Conservation (phyloP, 805 yeast genomes). For the Wickerhamomyces pijperi region DNA sequence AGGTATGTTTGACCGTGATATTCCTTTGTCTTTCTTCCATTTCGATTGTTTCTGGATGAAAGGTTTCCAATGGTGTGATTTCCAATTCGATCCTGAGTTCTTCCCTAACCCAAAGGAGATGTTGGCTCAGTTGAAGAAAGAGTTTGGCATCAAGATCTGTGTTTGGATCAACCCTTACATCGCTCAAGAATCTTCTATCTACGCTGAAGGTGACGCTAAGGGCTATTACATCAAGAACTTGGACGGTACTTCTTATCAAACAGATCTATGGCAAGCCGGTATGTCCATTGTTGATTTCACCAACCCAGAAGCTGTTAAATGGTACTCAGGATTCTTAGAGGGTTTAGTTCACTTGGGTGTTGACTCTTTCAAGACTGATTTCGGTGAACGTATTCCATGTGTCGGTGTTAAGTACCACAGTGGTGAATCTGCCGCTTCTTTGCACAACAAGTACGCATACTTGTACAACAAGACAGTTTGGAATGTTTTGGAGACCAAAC, state of each 20-base stretch:
- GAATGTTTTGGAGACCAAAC: slow-evolving; percentile 12
- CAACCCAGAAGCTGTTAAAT: slow-evolving; percentile 13
- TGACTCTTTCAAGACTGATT: slow-evolving; percentile 15
- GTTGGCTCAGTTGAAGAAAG: slow-evolving; percentile 23
- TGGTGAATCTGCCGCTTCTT: slow-evolving; percentile 8
- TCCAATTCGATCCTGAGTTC: slow-evolving; percentile 13
- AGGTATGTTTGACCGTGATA: slow-evolving; percentile 15
- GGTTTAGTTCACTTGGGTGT: slow-evolving; percentile 13
- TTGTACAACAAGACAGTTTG: slow-evolving; percentile 14
- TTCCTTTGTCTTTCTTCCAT: slow-evolving; percentile 14
- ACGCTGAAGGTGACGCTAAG: slow-evolving; percentile 10
- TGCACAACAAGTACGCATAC: slow-evolving; percentile 15
- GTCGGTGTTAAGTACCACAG: slow-evolving; percentile 9
- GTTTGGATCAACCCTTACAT: slow-evolving; percentile 16
- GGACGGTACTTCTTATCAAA: slow-evolving; percentile 13
- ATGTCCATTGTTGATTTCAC: slow-evolving; percentile 15
- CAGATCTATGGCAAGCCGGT: slow-evolving; percentile 16
- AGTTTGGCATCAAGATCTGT: slow-evolving; percentile 25
- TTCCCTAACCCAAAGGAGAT: slow-evolving; percentile 13
- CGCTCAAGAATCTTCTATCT: slow-evolving; percentile 12
- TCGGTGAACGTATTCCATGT: slow-evolving; percentile 16
- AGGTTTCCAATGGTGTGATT: slow-evolving; percentile 17
- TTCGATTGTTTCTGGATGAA: slow-evolving; percentile 17
- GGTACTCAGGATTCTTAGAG: slow-evolving; percentile 10
- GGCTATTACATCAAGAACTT: slow-evolving; percentile 12